Evolutionary conservation across 805 yeast genomes (phyloP).

Genomic region (Wickerhamomyces kurtzmanii): DNA sequence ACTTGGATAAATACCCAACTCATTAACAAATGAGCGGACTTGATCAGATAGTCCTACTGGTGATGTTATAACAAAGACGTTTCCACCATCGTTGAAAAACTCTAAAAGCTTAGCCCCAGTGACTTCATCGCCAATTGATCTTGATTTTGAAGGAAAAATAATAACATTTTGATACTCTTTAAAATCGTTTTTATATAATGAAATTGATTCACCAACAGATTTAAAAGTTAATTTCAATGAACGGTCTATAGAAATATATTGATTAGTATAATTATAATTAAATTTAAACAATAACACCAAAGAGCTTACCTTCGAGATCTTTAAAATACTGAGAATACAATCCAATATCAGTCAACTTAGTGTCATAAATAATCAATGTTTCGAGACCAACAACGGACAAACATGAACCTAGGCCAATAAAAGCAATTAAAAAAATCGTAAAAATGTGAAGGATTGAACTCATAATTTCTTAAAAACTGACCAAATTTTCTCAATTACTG

Average conservation of each 20-base stretch:
- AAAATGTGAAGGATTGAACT: too few relatives aligned
- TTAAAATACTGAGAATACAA: too few relatives aligned
- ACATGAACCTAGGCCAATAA: slow-evolving; percentile 2
- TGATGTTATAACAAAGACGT: slow-evolving; percentile 53
- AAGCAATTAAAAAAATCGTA: too few relatives aligned
- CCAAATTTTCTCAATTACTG: too few relatives aligned
- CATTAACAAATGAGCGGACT: slow-evolving; percentile 56
- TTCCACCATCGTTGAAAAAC: slow-evolving; percentile 62
- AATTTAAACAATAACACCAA: not conserved
- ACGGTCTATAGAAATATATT: slow-evolving; percentile 20
- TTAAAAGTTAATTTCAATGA: slow-evolving; percentile 22
- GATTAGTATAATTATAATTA: slow-evolving; percentile 4
- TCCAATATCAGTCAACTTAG: slow-evolving; percentile 7
- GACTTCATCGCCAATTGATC: slow-evolving; percentile 28
- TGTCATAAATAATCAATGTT: slow-evolving; percentile 23
- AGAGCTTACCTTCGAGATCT: slow-evolving; percentile 10
- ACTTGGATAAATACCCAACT: slow-evolving; percentile 77
- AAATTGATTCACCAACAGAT: slow-evolving; percentile 13
- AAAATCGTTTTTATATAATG: slow-evolving; percentile 30
- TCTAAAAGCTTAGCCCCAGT: slow-evolving; percentile 41
- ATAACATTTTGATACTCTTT: slow-evolving; percentile 46
- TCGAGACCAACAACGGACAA: slow-evolving; percentile 15
- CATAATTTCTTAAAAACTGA: too few relatives aligned
- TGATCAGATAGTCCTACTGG: slow-evolving; percentile 47
- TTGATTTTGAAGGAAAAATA: slow-evolving; percentile 48